These are phyloP conservation scores for Aspergillus pseudoglaucus DNA, from an alignment of 2,329 filamentous ascomycete genomes.

Conservation along the genomic window DNA sequence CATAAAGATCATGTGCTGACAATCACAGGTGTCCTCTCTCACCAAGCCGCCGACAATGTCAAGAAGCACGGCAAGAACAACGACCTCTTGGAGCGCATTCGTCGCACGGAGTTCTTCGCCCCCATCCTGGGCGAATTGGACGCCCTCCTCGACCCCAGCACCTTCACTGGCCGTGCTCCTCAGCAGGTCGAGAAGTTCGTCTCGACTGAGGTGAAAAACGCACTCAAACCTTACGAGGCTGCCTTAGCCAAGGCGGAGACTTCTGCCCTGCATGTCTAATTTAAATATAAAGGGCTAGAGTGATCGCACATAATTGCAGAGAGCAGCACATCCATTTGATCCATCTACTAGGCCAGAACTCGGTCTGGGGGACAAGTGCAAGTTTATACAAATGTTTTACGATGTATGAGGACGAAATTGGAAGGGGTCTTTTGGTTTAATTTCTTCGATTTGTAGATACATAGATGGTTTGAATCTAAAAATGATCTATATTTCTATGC, in stretches of 20 bases:
- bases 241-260: conserved; percentile 30
- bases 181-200: conserved; percentile 51
- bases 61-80: conserved; percentile 69
- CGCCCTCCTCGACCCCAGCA: conserved; percentile 57
- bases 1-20: background rate
- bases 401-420: background rate
- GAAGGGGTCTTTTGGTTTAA: background rate
- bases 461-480: background rate
- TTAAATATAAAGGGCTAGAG: background rate
- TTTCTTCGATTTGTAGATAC: background rate
- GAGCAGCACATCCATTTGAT: background rate
- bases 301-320: background rate
- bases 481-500: too few relatives aligned
- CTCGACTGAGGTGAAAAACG: conserved; percentile 43
- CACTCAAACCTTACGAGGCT: conserved; percentile 42
- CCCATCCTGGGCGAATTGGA: conserved; percentile 65
- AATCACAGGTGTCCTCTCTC: conserved; percentile 56
- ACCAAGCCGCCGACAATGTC: conserved; percentile 65
- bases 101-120: conserved; percentile 64
- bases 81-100: conserved; percentile 74
- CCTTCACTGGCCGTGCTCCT: conserved; percentile 51
- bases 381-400: background rate
- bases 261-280: conserved; percentile 36
- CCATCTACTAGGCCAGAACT: background rate
- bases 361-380: background rate